phyloP scores from a whole-genome alignment of 805 yeast genomes.

The Sungouiozyma intestinalis region DNA sequence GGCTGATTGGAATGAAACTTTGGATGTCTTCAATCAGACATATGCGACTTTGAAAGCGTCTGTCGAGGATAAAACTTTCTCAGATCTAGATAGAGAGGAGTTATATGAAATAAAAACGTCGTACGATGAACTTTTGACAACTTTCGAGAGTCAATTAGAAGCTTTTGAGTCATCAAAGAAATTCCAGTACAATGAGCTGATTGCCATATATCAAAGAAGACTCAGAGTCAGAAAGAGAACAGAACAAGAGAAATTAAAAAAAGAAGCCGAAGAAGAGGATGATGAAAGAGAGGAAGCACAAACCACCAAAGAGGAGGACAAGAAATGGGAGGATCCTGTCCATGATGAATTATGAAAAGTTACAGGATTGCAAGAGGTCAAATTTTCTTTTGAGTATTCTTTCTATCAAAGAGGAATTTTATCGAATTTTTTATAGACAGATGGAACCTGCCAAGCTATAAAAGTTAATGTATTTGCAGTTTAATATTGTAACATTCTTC shows the following conservation, averaged over 20 bases:
- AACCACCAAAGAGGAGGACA: neutral
- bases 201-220: slow-evolving; percentile 15
- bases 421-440: neutral
- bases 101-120: slow-evolving; percentile 24
- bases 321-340: neutral
- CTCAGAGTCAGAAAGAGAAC: slow-evolving; percentile 20
- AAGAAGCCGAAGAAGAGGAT: slow-evolving; percentile 2
- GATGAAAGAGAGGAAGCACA: neutral
- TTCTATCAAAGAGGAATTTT: neutral
- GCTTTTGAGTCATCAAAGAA: slow-evolving; percentile 15
- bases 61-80: slow-evolving; percentile 17
- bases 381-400: neutral
- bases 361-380: no score
- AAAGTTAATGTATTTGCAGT: neutral
- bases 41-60: slow-evolving; percentile 14
- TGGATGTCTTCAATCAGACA: slow-evolving; percentile 9
- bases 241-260: slow-evolving; percentile 11
- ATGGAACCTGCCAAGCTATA: no score
- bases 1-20: slow-evolving; percentile 7
- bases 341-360: slow-evolving; percentile 2
- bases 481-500: neutral
- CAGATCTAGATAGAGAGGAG: slow-evolving; percentile 19
- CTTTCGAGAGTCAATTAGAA: slow-evolving; percentile 9
- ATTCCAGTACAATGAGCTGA: slow-evolving; percentile 26
- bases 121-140: slow-evolving; percentile 16